A percentile compares a stretch with the other conserved stretches of the same genome.
phyloP scores from a whole-genome alignment of 257 asterid species.

The Forsythia viridissima region DNA sequence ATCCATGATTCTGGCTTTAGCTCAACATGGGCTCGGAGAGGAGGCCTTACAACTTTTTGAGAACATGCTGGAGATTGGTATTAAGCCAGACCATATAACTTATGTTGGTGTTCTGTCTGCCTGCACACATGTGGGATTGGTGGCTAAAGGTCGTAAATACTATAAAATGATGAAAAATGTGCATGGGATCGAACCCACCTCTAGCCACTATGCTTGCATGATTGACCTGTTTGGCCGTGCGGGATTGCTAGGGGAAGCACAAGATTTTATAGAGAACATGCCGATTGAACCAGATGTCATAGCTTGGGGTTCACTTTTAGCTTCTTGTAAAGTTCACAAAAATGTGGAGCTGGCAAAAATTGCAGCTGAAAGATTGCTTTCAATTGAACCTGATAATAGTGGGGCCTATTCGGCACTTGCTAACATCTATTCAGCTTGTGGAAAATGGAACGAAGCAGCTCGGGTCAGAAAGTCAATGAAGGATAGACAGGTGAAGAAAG shows the following conservation, averaged over 20 bases:
- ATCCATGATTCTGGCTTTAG: conserved; percentile 82
- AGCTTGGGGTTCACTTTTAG: conserved; percentile 92
- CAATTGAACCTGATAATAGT: conserved; percentile 66
- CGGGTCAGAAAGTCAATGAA: conserved; percentile 75
- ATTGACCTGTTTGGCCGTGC: conserved; percentile 86
- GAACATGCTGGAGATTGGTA: conserved; percentile 51
- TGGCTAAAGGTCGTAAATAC: conserved; percentile 69
- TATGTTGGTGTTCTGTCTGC: conserved; percentile 83
- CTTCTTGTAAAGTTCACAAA: conserved; percentile 74
- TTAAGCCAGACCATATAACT: conserved; percentile 80
- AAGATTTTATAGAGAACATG: conserved; percentile 62
- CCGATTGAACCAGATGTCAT: conserved; percentile 68
- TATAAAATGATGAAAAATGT: conserved; percentile 68
- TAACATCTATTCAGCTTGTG: conserved; percentile 74
- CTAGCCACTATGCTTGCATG: conserved; percentile 87
- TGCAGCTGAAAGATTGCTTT: conserved; percentile 77
- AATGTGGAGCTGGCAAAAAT: conserved; percentile 64
- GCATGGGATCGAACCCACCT: conserved; percentile 61
- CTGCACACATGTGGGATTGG: conserved; percentile 81
- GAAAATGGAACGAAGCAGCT: conserved; percentile 87
- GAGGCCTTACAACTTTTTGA: conserved; percentile 68
- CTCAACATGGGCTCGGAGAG: conserved; percentile 82
- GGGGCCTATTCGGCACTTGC: conserved; percentile 93
- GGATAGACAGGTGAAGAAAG: conserved; percentile 81
- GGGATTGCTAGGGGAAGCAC: conserved; percentile 76